These are phyloP conservation scores for Austropuccinia psidii DNA, from an alignment of 1,284 basidiomycete species.

Conservation along the genomic window DNA sequence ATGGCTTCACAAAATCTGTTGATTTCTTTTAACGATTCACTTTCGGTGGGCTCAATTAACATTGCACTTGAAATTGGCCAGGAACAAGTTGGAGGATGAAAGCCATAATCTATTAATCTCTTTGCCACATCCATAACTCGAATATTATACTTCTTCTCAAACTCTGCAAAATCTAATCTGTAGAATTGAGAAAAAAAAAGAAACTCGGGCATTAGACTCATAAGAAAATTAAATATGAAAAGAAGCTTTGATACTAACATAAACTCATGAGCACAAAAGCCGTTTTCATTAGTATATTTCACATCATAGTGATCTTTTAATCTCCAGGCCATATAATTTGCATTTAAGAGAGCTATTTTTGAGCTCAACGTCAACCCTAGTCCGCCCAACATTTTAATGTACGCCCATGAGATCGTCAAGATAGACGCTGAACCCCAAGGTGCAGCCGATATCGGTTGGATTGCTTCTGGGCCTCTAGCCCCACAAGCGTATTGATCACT, in stretches of 20 bases:
- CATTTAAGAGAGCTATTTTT: slow-evolving; percentile 78
- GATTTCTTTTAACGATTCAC: slow-evolving; percentile 79
- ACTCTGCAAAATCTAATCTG: slow-evolving; percentile 80
- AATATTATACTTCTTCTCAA: slow-evolving; percentile 75
- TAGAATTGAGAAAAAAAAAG: not conserved
- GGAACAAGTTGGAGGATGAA: slow-evolving; percentile 83
- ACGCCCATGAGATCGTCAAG: slow-evolving; percentile 94
- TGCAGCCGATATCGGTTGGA: slow-evolving; percentile 80
- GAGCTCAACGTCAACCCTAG: slow-evolving; percentile 49
- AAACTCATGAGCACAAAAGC: slow-evolving; percentile 88
- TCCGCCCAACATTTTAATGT: slow-evolving; percentile 57
- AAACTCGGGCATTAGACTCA: not conserved
- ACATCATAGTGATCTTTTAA: slow-evolving; percentile 78
- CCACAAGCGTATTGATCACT: slow-evolving; percentile 49
- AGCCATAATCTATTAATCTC: slow-evolving; percentile 69
- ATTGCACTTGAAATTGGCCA: slow-evolving; percentile 93
- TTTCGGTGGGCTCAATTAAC: slow-evolving; percentile 87
- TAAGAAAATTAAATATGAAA: not conserved
- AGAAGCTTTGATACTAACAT: slow-evolving; percentile 51
- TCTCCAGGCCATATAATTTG: slow-evolving; percentile 92
- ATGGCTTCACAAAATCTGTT: slow-evolving; percentile 94
- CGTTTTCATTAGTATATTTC: slow-evolving; percentile 81
- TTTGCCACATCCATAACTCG: slow-evolving; percentile 96
- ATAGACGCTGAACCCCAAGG: slow-evolving; percentile 93
- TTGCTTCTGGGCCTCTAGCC: slow-evolving; percentile 53